Evolutionary conservation across 257 asterid species (phyloP).

Genomic region (Misopates orontium): DNA sequence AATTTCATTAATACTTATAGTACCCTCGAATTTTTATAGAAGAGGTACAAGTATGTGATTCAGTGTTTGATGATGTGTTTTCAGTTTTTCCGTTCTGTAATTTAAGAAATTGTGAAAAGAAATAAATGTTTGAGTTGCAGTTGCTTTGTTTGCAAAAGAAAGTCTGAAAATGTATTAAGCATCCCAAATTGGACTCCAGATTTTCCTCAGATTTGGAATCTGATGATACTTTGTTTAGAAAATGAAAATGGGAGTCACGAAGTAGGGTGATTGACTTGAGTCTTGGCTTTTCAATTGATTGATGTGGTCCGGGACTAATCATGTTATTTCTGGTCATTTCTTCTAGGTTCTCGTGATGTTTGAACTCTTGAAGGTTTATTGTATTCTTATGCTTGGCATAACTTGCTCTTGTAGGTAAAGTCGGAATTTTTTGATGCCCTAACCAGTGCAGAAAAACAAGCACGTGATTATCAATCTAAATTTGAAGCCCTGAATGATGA

Average conservation of each 20-base stretch:
- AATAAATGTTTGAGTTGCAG: too few relatives aligned
- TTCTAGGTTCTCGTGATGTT: constrained; percentile 4
- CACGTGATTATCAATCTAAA: constrained; percentile 60
- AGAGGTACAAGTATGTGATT: too few relatives aligned
- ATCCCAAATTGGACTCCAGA: not conserved
- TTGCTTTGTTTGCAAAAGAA: too few relatives aligned
- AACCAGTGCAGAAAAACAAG: constrained; percentile 94
- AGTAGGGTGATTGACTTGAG: constrained; percentile 22
- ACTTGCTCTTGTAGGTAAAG: constrained; percentile 61
- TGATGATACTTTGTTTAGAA: not conserved
- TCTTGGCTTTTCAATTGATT: constrained; percentile 14
- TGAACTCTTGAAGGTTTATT: constrained; percentile 11
- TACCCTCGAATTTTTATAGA: too few relatives aligned
- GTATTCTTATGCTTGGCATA: constrained; percentile 23
- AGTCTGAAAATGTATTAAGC: too few relatives aligned
- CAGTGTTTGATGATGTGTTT: too few relatives aligned
- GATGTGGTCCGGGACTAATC: constrained; percentile 23
- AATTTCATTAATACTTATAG: too few relatives aligned
- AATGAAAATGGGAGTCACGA: too few relatives aligned
- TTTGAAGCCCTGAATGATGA: constrained; percentile 59
- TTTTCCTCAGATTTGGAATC: not conserved
- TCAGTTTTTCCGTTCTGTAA: too few relatives aligned
- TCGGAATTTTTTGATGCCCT: constrained; percentile 91
- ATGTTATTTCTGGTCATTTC: constrained; percentile 10
- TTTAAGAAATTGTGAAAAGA: too few relatives aligned